Base-by-base conservation (phyloP, 2,329 filamentous ascomycete species). In the Parafenestella ontariensis region DNA sequence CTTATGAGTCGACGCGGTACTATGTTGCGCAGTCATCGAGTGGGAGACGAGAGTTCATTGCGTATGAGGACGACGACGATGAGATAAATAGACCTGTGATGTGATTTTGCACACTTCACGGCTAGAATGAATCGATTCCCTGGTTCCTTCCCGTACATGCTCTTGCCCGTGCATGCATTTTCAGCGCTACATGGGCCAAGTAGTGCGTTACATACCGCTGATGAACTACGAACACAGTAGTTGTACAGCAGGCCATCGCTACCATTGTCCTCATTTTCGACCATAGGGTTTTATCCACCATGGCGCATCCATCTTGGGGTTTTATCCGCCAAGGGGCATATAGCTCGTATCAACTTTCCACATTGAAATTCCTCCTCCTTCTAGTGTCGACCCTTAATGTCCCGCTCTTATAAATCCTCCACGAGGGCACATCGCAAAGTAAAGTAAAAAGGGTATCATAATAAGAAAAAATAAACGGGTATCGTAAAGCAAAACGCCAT, bases 51-150 rank as follows among this genome's bases (percentile, higher is more conserved):
- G 63, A 68, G 23, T 71, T 66, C 34, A 61, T 64, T 33, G 61
- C 62, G 6, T 70, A 70, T 46, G 65, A 70, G 5, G 68, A 73
- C 11, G 65, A 69, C 8, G 71, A 74, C 41, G 71, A 73, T 47
- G 71, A 74, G 59, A 55, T 64, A 46, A 66, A 69, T 42, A 59
- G 70, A 34, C 70, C 71, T 3, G 70, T 74, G 23, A 71, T 74
- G 69, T 74, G 52, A 62, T 59, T 41, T 49, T 54, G 53, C 46
- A 43, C 52, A 53, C 54, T 58, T 43, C 34, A 24, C 33, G 34
- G 53, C 44, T 18, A 42, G 42, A 31, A 52, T 46, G 23, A 48
- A 48, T 54, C 33, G 28, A 21, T 52, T 48, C 21, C 39, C 36
- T 29, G 42, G n/a, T 29, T 48, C 23, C 37, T 28, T 44, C 26